These are phyloP conservation scores for Caryopteris hybrid DNA, from an alignment of 305 asterid genomes.

Conservation along the genomic window DNA sequence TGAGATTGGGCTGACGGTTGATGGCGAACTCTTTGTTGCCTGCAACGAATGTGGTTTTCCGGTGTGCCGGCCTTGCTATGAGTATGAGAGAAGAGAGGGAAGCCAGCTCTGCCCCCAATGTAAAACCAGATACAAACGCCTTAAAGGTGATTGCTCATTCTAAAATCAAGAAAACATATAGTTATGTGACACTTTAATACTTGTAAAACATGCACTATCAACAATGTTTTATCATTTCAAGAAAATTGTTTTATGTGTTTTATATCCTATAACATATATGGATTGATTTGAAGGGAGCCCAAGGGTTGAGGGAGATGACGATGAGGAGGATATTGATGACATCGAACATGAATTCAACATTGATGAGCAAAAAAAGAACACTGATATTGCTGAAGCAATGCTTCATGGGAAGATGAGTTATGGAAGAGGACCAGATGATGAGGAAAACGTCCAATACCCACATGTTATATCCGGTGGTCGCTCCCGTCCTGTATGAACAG, in stretches of 20 bases:
- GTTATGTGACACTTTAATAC: neutral
- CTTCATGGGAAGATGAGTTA: slow-evolving; percentile 99
- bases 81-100: slow-evolving; percentile 98
- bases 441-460: slow-evolving; percentile 61
- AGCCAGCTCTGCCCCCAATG: slow-evolving; percentile 92
- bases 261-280: neutral
- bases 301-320: slow-evolving; percentile 97
- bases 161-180: neutral
- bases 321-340: slow-evolving; percentile 94
- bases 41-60: slow-evolving; percentile 98
- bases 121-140: slow-evolving; percentile 93
- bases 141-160: slow-evolving; percentile 48
- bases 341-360: slow-evolving; percentile 93
- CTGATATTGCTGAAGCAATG: slow-evolving; percentile 73
- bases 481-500: slow-evolving; percentile 58
- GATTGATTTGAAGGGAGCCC: slow-evolving; percentile 66
- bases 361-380: slow-evolving; percentile 64
- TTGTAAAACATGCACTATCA: neutral
- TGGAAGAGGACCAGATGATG: slow-evolving; percentile 93
- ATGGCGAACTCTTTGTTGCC: slow-evolving; percentile 91
- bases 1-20: slow-evolving; percentile 80
- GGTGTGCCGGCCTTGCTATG: slow-evolving; percentile 93
- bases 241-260: no score
- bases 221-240: neutral
- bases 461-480: slow-evolving; percentile 79